Base-by-base conservation (phyloP, 208 protist genomes). In the Wallacemonas sp. region DNA sequence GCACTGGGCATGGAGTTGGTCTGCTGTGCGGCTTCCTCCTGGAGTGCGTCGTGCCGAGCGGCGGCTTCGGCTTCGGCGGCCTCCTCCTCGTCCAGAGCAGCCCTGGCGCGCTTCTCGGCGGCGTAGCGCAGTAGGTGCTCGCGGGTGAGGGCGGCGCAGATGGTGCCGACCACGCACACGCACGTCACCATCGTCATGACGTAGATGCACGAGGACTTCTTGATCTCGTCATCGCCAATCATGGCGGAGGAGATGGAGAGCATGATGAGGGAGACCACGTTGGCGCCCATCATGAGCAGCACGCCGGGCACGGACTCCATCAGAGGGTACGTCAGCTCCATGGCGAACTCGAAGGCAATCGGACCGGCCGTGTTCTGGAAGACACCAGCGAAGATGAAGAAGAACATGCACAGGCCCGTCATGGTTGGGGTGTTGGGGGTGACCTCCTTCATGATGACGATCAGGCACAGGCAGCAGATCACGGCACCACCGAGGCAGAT, bases 361-460 rank as follows among this genome's bases (percentile, higher is more conserved):
- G 85, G 85, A 16, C 76, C 76, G 26, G 82, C 80, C 16, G 82
- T 87, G 77, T 84, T 88, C 71, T 92, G 85, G 61, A 82, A 83
- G 38, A 85, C 38, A 32, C 85, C 85, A 19, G 80, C 79, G 36
- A 88, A 58, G 48, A 88, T 72, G 64, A 87, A 88, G 33, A 92
- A 61, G 48, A 82, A 76, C n/a, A 71, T 70, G 62, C 52, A 71
- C 30, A 88, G 52, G 24, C 55, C 76, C 23, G 73, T 56, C 72
- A 87, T 87, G 17, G 49, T 64, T 14, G 26, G 30, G 2, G 74
- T 78, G 61, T 80, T 67, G 23, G 75, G 55, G n/a, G 72, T 65
- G 2, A 64, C 78, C 60, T 66, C 70, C 39, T 75, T 19, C 85
- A 88, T 83, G 11, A 86, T 60, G 16, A 81, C 54, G 32, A 91